Conservation (phyloP, 2,329 filamentous ascomycete species). For the Amphichorda felina region DNA sequence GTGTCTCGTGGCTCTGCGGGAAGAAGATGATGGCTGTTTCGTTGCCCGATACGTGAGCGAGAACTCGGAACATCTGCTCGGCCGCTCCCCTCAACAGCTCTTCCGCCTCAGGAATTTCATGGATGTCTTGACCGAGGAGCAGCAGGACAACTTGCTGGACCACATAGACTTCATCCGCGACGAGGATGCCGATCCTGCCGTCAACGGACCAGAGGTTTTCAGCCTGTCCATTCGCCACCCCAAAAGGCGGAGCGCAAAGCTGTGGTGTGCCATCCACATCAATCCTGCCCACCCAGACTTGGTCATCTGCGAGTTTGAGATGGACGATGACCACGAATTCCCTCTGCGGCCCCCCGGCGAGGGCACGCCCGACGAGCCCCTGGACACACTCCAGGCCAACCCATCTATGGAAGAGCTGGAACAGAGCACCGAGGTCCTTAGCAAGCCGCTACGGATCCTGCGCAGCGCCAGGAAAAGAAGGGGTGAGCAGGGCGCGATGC, state of each 20-base stretch:
- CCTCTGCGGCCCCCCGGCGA: constrained; percentile 55
- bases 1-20: constrained; percentile 60
- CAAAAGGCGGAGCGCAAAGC: constrained; percentile 43
- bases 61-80: constrained; percentile 64
- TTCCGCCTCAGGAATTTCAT: constrained; percentile 66
- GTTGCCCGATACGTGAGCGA: constrained; percentile 67
- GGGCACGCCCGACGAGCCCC: constrained; percentile 47
- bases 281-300: constrained; percentile 56
- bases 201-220: constrained; percentile 79
- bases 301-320: constrained; percentile 79
- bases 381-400: constrained; percentile 62
- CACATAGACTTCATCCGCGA: constrained; percentile 83
- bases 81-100: constrained; percentile 64
- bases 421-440: constrained; percentile 64
- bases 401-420: constrained; percentile 64
- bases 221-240: constrained; percentile 59
- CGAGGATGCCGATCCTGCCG: constrained; percentile 61
- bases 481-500: constrained; percentile 74
- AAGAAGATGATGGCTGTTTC: constrained; percentile 56
- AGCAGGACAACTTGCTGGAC: constrained; percentile 71
- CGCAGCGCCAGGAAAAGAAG: constrained; percentile 63
- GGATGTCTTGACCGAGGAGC: constrained; percentile 75
- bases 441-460: constrained; percentile 66
- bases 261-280: constrained; percentile 83
- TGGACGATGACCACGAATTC: constrained; percentile 62